phyloP scores from a whole-genome alignment of 345 rosid genomes.

The Acer saccharum region DNA sequence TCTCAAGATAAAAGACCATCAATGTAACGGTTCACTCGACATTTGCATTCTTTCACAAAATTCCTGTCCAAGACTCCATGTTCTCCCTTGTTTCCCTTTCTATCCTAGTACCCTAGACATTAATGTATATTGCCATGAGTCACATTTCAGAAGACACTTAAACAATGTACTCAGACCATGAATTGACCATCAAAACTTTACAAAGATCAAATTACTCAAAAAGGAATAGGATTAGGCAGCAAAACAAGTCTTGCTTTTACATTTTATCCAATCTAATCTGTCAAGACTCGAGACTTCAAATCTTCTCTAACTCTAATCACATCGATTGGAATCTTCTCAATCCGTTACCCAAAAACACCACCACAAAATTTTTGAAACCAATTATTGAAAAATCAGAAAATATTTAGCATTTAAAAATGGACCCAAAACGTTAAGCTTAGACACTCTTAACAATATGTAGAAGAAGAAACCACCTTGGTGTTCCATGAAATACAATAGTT shows the following conservation, averaged over 20 bases:
- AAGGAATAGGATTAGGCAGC: background rate
- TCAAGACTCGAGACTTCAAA: conserved; percentile 30
- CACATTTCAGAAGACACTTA: background rate
- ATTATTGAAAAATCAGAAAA: background rate
- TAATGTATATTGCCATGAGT: background rate
- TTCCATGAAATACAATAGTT: conserved; percentile 16
- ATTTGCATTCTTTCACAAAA: conserved; percentile 8
- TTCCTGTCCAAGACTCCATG: background rate
- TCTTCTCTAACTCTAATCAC: conserved; percentile 81
- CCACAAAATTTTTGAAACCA: background rate
- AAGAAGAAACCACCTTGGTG: background rate
- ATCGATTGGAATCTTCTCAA: conserved; percentile 74
- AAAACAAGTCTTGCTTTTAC: background rate
- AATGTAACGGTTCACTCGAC: background rate
- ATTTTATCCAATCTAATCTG: background rate
- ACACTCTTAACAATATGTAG: background rate
- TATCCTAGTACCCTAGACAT: background rate
- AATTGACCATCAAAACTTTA: background rate
- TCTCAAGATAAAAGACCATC: conserved; percentile 12
- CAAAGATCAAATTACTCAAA: background rate
- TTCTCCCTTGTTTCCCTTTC: background rate
- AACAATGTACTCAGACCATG: background rate
- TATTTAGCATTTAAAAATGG: background rate
- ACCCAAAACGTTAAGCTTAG: too few relatives aligned
- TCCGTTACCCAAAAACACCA: conserved; percentile 39